phyloP scores from a whole-genome alignment of 73 alveolate genomes.

The Paramecium primaurelia region DNA sequence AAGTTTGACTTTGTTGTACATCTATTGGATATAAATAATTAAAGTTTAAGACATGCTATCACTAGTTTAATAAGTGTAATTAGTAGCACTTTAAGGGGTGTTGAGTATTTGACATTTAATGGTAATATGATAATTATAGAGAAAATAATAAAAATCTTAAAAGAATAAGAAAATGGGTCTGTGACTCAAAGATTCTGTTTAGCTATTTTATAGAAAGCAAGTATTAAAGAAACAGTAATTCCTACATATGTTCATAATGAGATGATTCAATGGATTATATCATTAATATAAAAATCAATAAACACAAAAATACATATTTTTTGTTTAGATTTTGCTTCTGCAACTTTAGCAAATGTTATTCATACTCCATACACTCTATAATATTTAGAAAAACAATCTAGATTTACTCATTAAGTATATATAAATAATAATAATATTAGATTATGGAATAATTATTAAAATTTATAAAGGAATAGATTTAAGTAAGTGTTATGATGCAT shows the following conservation, averaged over 20 bases:
- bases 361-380: slow-evolving; percentile 85
- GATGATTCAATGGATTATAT: slow-evolving; percentile 76
- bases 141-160: slow-evolving; percentile 86
- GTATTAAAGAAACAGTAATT: slow-evolving; percentile 87
- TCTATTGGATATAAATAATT: slow-evolving; percentile 76
- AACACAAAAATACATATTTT: slow-evolving; percentile 82
- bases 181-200: slow-evolving; percentile 92
- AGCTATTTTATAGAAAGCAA: slow-evolving; percentile 92
- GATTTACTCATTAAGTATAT: slow-evolving; percentile 77
- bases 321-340: slow-evolving; percentile 91
- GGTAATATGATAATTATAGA: slow-evolving; percentile 77
- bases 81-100: slow-evolving; percentile 90
- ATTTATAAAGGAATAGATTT: slow-evolving; percentile 72
- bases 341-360: slow-evolving; percentile 90
- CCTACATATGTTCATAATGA: slow-evolving; percentile 76
- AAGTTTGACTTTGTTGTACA: slow-evolving; percentile 76
- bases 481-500: slow-evolving; percentile 89
- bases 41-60: slow-evolving; percentile 92
- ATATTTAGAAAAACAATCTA: slow-evolving; percentile 76
- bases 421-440: slow-evolving; percentile 48
- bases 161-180: slow-evolving; percentile 94
- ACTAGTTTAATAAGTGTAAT: slow-evolving; percentile 89
- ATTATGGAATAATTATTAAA: slow-evolving; percentile 31
- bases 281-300: slow-evolving; percentile 62
- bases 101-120: slow-evolving; percentile 81